Conservation (phyloP, 2,329 filamentous ascomycete species). For the Trichoderma harzianum region DNA sequence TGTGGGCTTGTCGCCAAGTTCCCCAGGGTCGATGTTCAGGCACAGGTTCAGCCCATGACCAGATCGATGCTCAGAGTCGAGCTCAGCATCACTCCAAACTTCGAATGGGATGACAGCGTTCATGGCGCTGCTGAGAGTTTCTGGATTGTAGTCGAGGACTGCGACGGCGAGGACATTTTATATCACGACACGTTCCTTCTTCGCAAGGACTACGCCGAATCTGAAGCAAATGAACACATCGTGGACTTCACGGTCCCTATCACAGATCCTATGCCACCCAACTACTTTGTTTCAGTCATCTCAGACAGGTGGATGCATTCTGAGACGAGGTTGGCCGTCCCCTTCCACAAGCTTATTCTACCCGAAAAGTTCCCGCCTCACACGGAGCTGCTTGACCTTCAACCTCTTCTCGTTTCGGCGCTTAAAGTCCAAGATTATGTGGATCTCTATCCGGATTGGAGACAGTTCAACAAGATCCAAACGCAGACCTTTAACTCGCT, state of each 20-base stretch:
- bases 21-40: constrained; percentile 86
- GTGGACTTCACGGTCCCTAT: constrained; percentile 97
- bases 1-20: constrained; percentile 89
- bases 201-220: constrained; percentile 79
- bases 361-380: constrained; percentile 95
- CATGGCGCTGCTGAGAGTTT: constrained; percentile 89
- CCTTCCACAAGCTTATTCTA: constrained; percentile 90
- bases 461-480: constrained; percentile 94
- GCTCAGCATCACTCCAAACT: constrained; percentile 87
- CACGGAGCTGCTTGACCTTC: constrained; percentile 86
- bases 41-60: constrained; percentile 91
- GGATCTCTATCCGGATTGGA: constrained; percentile 76
- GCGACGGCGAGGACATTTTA: constrained; percentile 91
- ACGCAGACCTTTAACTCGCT: constrained; percentile 95
- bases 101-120: constrained; percentile 88
- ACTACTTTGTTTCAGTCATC: constrained; percentile 94
- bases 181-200: constrained; percentile 94
- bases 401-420: constrained; percentile 83
- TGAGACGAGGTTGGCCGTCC: constrained; percentile 87
- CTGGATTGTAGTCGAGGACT: constrained; percentile 97
- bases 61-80: constrained; percentile 89
- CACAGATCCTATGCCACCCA: constrained; percentile 94
- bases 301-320: constrained; percentile 99
- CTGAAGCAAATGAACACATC: constrained; percentile 87
- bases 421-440: constrained; percentile 83